Conservation (phyloP, 2,329 filamentous ascomycete genomes). For the Epichloe amarillans region DNA sequence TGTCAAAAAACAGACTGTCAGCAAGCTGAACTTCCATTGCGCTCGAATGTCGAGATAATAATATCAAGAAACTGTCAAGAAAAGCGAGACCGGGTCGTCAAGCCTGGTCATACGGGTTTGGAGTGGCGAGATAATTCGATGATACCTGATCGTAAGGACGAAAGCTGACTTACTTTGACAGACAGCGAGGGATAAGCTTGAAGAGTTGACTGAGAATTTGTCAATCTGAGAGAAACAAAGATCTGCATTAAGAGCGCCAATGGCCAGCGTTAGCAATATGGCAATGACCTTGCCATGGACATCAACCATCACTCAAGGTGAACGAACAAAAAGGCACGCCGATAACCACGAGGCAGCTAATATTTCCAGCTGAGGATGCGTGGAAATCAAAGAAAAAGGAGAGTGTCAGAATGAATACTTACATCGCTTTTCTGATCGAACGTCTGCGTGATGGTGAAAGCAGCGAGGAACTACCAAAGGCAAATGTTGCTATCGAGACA, state of each 20-base stretch:
- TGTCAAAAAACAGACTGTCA: background rate
- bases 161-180: conserved; percentile 10
- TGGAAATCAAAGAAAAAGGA: background rate
- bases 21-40: background rate
- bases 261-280: background rate
- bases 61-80: background rate
- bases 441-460: conserved; percentile 17
- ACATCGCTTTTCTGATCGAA: conserved; percentile 15
- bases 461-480: conserved; percentile 20
- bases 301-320: background rate
- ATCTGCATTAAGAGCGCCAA: background rate
- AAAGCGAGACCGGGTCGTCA: background rate
- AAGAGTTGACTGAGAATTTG: conserved; percentile 10
- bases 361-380: background rate
- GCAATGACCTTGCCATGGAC: background rate
- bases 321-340: background rate
- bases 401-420: conserved; percentile 6
- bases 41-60: background rate
- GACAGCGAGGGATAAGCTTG: conserved; percentile 20
- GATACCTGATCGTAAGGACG: conserved; percentile 1
- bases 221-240: background rate
- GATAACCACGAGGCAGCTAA: background rate
- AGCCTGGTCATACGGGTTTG: background rate
- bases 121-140: background rate
- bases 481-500: conserved; percentile 38